A percentile compares a stretch with the other conserved stretches of the same genome.
phyloP scores from a whole-genome alignment of 2,329 filamentous ascomycete species.

The Trichoderma arundinaceum region DNA sequence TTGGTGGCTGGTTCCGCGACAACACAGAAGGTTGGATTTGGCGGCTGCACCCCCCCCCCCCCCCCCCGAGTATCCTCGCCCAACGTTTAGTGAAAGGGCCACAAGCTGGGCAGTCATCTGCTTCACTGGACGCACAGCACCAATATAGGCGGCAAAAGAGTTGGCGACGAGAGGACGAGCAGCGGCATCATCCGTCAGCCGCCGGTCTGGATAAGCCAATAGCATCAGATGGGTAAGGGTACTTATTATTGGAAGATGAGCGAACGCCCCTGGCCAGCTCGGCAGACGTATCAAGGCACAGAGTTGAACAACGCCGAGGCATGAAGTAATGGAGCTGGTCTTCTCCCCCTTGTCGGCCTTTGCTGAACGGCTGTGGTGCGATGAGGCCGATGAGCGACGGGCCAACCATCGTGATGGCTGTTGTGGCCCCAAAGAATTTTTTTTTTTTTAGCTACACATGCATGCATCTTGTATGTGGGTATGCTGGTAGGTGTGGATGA shows the following conservation, averaged over 20 bases:
- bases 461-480: conserved; percentile 25
- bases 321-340: conserved; percentile 3
- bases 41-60: conserved; percentile 5
- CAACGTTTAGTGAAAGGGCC: background rate
- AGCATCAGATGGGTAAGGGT: conserved; percentile 29
- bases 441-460: conserved; percentile 19
- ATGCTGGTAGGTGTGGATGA: conserved; percentile 17
- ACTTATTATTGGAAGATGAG: conserved; percentile 9
- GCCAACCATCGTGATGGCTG: conserved; percentile 3
- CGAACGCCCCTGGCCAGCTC: conserved; percentile 17
- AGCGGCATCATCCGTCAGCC: background rate
- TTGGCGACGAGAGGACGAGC: background rate
- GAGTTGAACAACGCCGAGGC: background rate
- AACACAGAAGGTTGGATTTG: conserved; percentile 9
- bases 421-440: conserved; percentile 8
- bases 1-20: conserved; percentile 15
- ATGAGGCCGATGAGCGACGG: conserved; percentile 16
- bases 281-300: conserved; percentile 18
- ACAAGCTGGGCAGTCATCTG: conserved; percentile 1
- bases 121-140: background rate
- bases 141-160: background rate
- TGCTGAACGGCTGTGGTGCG: conserved; percentile 17
- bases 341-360: conserved; percentile 1
- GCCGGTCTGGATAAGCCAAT: conserved; percentile 16
- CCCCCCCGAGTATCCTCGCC: conserved; percentile 3